Evolutionary conservation across 768 basidiomycete genomes (phyloP), one percentile per base, ranked within the genome.

Genomic region (Mrakia hoshinonis): DNA sequence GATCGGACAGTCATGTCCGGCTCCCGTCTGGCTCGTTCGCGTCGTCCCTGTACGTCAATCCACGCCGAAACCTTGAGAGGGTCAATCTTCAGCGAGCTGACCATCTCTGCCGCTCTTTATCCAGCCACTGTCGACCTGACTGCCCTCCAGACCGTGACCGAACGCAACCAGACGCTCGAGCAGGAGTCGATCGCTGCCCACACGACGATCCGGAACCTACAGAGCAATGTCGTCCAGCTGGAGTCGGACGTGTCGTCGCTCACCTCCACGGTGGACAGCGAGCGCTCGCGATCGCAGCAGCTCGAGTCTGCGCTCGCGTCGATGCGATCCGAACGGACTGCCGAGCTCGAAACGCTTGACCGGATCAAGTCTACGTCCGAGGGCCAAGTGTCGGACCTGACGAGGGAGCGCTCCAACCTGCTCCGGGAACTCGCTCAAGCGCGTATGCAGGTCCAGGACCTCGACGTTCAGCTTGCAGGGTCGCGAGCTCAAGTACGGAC

Each of bases 401-500:
- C n/a, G 4, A 26, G 22, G 15, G 72, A 73, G 26, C 29, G 66
- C 13, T 31, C 62, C 29, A 46, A n/a, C n/a, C 20, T 18, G 12
- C n/a, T 73, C 1, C 60, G 72, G 13, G 72, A 73, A 52, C 66
- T 73, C 6, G 55, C 67, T 1, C 55, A 54, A 24, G 49, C 72
- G 4, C 24, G 46, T 18, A 63, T 73, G 48, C 38, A 62, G 15
- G 39, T 61, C 9, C 72, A 73, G 24, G 72, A 73, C n/a, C 31
- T 68, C 4, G 72, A 68, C 26, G 66, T 61, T 24, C 55, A 47
- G 52, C 24, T 73, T 9, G 31, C 47, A 4, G 55, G 67, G n/a
- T 34, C 55, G 48, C 62, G 67, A 34, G 60, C 39, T n/a, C 48
- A 61, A 36, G 31, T 54, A 1, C 26, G 51, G 29, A 43, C 22